Evolutionary conservation across 2,329 filamentous ascomycete genomes (phyloP).

Genomic region (Aspergillus pseudoviridinutans): DNA sequence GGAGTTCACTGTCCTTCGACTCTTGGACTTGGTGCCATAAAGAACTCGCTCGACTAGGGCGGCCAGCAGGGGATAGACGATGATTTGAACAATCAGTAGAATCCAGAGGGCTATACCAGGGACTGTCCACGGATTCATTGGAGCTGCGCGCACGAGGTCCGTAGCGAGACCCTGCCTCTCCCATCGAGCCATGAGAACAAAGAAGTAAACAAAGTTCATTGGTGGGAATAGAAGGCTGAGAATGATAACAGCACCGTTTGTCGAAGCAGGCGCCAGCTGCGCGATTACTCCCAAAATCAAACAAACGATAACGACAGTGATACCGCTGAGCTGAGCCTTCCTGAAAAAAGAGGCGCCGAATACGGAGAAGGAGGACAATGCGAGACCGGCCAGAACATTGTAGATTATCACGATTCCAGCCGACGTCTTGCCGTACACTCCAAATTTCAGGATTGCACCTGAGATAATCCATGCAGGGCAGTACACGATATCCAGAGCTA

Average conservation of each 20-base stretch:
- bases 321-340: conserved; percentile 82
- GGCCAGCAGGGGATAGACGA: conserved; percentile 72
- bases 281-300: conserved; percentile 77
- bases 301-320: conserved; percentile 67
- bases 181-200: conserved; percentile 70
- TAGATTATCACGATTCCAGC: conserved; percentile 66
- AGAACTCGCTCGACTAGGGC: conserved; percentile 68
- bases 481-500: conserved; percentile 77
- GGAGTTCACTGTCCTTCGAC: conserved; percentile 43
- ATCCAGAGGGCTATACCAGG: conserved; percentile 74
- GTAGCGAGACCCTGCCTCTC: conserved; percentile 60
- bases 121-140: conserved; percentile 62
- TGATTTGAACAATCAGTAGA: conserved; percentile 71
- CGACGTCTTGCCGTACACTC: conserved; percentile 63
- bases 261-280: conserved; percentile 62
- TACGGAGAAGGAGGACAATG: conserved; percentile 75
- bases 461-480: conserved; percentile 78
- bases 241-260: conserved; percentile 61
- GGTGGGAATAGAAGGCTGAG: conserved; percentile 77
- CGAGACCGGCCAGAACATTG: conserved; percentile 71
- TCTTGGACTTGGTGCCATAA: conserved; percentile 68
- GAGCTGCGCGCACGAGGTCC: conserved; percentile 60
- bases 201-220: conserved; percentile 82
- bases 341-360: conserved; percentile 80
- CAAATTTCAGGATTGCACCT: conserved; percentile 58